Percentiles rank a stretch among this genome's conserved stretches.
Evolutionary conservation across 75 land plant genomes (phyloP).

Genomic region (Selaginella tamariscina): DNA sequence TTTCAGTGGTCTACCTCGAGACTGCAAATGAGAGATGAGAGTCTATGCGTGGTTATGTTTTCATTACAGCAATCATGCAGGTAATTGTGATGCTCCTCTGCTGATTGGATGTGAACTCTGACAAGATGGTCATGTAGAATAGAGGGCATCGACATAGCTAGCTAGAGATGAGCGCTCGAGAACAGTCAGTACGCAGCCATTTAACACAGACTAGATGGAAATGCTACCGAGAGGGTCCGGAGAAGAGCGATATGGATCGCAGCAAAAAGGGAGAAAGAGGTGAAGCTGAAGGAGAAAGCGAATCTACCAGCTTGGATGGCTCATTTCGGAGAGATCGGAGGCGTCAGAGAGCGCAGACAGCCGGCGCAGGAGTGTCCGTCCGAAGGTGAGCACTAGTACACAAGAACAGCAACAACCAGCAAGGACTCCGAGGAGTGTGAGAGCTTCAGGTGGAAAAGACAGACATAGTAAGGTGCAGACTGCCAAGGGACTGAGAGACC

Average conservation of each 20-base stretch:
- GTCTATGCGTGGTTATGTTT: too few relatives aligned
- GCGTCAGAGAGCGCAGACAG: neutral
- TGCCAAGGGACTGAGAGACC: constrained; percentile 19
- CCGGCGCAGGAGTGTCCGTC: too few relatives aligned
- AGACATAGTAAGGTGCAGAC: constrained; percentile 33
- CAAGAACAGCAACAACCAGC: neutral
- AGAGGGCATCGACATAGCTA: too few relatives aligned
- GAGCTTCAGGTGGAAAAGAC: constrained; percentile 19
- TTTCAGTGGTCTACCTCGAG: too few relatives aligned
- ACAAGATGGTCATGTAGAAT: too few relatives aligned
- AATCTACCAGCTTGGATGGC: neutral
- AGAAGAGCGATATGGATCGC: neutral
- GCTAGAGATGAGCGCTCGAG: too few relatives aligned
- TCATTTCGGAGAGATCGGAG: neutral
- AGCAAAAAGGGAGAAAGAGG: neutral
- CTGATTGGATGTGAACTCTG: too few relatives aligned
- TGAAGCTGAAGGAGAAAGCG: neutral
- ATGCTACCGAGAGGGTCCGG: neutral
- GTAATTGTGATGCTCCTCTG: too few relatives aligned
- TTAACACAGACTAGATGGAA: too few relatives aligned
- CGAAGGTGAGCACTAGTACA: neutral
- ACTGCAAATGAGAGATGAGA: too few relatives aligned
- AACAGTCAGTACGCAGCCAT: too few relatives aligned
- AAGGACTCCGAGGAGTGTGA: neutral
- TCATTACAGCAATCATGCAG: too few relatives aligned